A percentile compares a stretch with the other conserved stretches of the same genome.
Evolutionary conservation across 75 land plant species (phyloP).

Genomic region (Sequoia sempervirens): DNA sequence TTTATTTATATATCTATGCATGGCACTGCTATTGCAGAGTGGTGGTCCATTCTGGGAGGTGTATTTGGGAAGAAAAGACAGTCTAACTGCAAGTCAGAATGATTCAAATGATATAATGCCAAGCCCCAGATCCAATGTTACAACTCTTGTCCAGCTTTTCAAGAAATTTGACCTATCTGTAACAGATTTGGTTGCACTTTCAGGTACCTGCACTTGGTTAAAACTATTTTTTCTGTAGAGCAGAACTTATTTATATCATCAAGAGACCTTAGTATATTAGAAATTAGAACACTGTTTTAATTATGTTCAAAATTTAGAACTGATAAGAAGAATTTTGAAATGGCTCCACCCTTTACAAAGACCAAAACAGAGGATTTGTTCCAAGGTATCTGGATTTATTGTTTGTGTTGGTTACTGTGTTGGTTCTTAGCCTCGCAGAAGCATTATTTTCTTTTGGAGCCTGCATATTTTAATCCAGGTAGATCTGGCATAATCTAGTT

Average conservation of each 20-base stretch:
- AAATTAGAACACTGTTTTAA: background rate
- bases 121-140: slow-evolving; percentile 60
- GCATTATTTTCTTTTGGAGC: too few relatives aligned
- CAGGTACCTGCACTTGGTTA: slow-evolving; percentile 21
- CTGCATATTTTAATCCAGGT: too few relatives aligned
- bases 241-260: background rate
- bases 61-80: slow-evolving; percentile 62
- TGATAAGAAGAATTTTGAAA: too few relatives aligned
- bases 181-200: slow-evolving; percentile 61
- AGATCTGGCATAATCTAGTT: too few relatives aligned
- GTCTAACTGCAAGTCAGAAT: slow-evolving; percentile 59
- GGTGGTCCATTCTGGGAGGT: slow-evolving; percentile 76
- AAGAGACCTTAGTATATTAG: background rate
- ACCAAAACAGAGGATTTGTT: too few relatives aligned
- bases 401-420: too few relatives aligned
- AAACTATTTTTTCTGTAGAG: background rate
- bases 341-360: too few relatives aligned
- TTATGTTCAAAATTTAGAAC: too few relatives aligned
- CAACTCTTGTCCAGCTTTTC: slow-evolving; percentile 46
- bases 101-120: slow-evolving; percentile 61
- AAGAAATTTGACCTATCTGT: slow-evolving; percentile 38
- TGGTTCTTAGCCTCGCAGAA: too few relatives aligned
- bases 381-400: too few relatives aligned
- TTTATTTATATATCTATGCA: background rate
- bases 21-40: slow-evolving; percentile 23